Base-by-base conservation (phyloP, 2,329 filamentous ascomycete species). In the Aspergillus udagawae region DNA sequence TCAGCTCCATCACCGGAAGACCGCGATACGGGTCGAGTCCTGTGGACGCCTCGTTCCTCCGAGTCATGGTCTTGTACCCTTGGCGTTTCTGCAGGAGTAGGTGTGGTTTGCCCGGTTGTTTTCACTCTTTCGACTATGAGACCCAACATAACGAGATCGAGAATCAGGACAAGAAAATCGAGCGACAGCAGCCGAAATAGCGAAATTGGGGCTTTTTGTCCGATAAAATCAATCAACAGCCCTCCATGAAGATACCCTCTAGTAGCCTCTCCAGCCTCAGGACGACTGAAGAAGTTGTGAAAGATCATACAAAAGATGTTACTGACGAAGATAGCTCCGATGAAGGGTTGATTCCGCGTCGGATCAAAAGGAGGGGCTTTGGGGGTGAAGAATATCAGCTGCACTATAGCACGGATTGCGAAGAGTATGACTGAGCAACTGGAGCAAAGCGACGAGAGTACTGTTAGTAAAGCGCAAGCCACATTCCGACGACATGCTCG, bases 191-290 rank as follows among this genome's bases (percentile, higher is more conserved):
- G 74, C 60, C 79, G 77, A 50, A 79, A 68, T 65, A 80, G 82
- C 53, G 82, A 80, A 3, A 80, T 78, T 2, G 84, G 83, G 2
- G 80, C 82, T 62, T 80, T 77, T 68, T 86, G 83, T 17, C 85
- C 85, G 53, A 87, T 82, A 65, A 87, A 86, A 70, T 87, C 85
- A 65, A 88, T 84, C 62, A 85, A 78, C 51, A 87, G 62, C 2
- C 85, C 83, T 5, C 85, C 85, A 65, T 87, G 83, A 12, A 86
- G 73, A 67, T 86, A 86, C 20, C 77, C 79, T 29, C 82, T 67
- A 3, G 75, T 76, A 51, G 77, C 74, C 61, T 83, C 82, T 5
- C 79, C 80, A n/a, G 75, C 76, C 55, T 80, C 70, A 5, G 85
- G 77, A 44, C 81, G 74, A 20, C 76, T 76, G 59, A 79, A 76